Evolutionary conservation across 768 basidiomycete species (phyloP).

Genomic region (Lactarius psammicola): DNA sequence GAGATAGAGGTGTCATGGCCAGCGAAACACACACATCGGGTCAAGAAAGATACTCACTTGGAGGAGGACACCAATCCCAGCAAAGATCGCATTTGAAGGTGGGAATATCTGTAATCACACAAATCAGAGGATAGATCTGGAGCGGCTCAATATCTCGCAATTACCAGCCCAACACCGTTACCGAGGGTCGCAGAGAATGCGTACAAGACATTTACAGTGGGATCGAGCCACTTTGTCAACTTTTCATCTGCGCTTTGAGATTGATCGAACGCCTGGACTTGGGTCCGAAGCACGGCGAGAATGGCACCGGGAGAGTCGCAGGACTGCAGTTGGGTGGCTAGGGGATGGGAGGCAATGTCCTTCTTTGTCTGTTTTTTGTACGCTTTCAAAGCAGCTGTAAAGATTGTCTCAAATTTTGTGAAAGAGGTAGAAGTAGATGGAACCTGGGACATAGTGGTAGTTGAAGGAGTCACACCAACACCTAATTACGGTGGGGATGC

Average conservation of each 20-base stretch:
- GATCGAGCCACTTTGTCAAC: neutral
- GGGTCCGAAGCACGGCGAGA: neutral
- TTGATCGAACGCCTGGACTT: neutral
- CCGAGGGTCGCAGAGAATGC: neutral
- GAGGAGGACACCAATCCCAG: neutral
- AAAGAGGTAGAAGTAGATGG: neutral
- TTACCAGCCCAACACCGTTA: neutral
- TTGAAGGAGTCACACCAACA: too few species aligned
- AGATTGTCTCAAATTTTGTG: neutral
- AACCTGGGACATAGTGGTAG: neutral
- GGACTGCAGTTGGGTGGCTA: neutral
- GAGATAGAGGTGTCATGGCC: neutral
- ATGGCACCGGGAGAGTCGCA: neutral
- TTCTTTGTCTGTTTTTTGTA: neutral
- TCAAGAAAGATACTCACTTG: neutral
- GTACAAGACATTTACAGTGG: neutral
- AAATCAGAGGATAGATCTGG: neutral
- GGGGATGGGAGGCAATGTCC: neutral
- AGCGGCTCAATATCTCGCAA: neutral
- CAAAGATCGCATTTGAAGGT: neutral
- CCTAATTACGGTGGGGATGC: too few species aligned
- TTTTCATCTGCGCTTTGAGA: neutral
- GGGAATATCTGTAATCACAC: neutral
- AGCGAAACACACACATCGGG: neutral
- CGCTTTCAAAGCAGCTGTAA: neutral